These are phyloP conservation scores for Metschnikowia gelsemii DNA, from an alignment of 805 yeast genomes.

Conservation along the genomic window DNA sequence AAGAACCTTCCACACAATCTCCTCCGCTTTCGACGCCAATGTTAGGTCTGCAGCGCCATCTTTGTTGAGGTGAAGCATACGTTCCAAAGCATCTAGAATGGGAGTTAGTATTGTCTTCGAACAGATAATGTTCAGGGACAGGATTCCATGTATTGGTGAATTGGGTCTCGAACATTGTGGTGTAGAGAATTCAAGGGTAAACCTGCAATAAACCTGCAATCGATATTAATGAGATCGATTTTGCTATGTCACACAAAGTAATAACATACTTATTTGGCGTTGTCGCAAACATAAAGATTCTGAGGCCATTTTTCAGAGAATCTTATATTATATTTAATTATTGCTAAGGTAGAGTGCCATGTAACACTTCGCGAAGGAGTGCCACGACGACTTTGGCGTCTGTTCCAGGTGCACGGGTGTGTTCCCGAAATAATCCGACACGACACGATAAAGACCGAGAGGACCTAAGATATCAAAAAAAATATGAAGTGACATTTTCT, in stretches of 20 bases:
- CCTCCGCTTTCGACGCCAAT: slow-evolving; percentile 57
- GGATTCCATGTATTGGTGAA: background rate
- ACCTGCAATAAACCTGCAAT: background rate
- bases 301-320: slow-evolving; percentile 9
- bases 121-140: background rate
- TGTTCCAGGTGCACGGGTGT: no score
- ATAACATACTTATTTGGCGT: slow-evolving; percentile 14
- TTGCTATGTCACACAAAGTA: background rate
- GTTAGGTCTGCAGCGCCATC: slow-evolving; percentile 55
- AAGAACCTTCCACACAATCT: slow-evolving; percentile 86
- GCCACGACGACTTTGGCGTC: no score
- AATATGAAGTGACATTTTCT: no score
- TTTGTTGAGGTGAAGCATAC: slow-evolving; percentile 80
- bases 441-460: no score
- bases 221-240: background rate
- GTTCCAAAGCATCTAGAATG: slow-evolving; percentile 49
- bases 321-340: background rate
- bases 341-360: background rate
- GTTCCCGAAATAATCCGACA: no score
- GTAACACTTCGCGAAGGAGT: no score
- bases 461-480: no score
- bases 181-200: background rate
- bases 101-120: background rate
- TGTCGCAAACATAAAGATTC: slow-evolving; percentile 15
- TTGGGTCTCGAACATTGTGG: background rate